Evolutionary conservation across 129 eudicot genomes (phyloP).

Genomic region (Deinandra increscens): DNA sequence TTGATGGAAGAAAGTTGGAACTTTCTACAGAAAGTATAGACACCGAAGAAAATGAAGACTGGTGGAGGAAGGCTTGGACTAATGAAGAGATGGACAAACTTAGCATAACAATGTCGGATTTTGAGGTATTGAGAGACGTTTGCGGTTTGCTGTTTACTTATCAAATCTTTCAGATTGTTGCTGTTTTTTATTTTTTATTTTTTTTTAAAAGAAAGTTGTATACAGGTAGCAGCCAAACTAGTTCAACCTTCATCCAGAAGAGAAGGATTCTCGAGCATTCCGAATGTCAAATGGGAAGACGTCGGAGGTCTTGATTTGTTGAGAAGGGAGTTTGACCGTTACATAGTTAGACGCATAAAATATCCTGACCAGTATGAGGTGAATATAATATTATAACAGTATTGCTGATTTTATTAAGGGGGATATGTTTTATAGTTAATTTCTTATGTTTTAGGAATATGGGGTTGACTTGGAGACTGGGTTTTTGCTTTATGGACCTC

Average conservation of each 20-base stretch:
- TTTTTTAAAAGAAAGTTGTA: not conserved
- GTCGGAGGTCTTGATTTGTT: slow-evolving; percentile 79
- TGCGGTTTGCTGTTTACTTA: not conserved
- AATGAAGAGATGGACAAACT: slow-evolving; percentile 72
- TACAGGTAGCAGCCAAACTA: slow-evolving; percentile 55
- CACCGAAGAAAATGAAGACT: slow-evolving; percentile 39
- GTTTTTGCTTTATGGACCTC: slow-evolving; percentile 91
- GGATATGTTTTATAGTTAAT: not conserved
- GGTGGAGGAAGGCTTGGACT: slow-evolving; percentile 71
- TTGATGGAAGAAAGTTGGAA: slow-evolving; percentile 49
- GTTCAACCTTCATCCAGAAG: slow-evolving; percentile 81
- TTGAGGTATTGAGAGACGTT: slow-evolving; percentile 37
- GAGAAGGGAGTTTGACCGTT: slow-evolving; percentile 64
- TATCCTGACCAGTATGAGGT: slow-evolving; percentile 71
- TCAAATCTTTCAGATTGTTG: not conserved
- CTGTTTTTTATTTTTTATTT: not conserved
- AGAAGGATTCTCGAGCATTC: slow-evolving; percentile 86
- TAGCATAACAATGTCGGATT: slow-evolving; percentile 66
- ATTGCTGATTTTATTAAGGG: not conserved
- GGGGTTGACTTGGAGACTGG: slow-evolving; percentile 76
- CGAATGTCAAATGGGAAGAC: slow-evolving; percentile 85
- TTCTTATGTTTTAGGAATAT: slow-evolving; percentile 38
- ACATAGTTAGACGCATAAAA: slow-evolving; percentile 71
- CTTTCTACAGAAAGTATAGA: slow-evolving; percentile 33
- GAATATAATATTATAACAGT: not conserved